A percentile compares a stretch with the other conserved stretches of the same genome.
phyloP scores from a whole-genome alignment of 176 grass and related monocot genomes.

The Phoenix roebelenii region DNA sequence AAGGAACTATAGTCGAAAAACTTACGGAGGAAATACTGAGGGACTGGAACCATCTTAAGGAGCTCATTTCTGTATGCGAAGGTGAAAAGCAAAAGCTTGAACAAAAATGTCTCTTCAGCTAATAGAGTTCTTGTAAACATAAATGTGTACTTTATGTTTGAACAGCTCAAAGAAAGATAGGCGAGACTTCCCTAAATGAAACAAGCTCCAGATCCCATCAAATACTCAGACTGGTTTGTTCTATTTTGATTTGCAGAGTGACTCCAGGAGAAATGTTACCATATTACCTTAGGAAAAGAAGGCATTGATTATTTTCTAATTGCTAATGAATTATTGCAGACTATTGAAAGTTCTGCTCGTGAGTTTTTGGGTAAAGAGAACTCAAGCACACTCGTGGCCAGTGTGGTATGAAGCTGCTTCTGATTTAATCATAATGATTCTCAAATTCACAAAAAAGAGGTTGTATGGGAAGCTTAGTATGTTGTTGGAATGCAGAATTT shows the following conservation, averaged over 20 bases:
- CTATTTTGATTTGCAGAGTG: constrained; percentile 9
- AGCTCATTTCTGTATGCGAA: constrained; percentile 85
- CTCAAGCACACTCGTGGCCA: constrained; percentile 62
- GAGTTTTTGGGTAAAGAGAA: constrained; percentile 84
- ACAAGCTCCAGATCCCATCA: constrained; percentile 97
- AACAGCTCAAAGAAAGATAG: constrained; percentile 72
- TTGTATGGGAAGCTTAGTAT: constrained; percentile 8
- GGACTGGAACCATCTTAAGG: constrained; percentile 71
- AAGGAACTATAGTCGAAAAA: constrained; percentile 69
- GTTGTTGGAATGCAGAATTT: constrained; percentile 50
- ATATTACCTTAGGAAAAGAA: constrained; percentile 8
- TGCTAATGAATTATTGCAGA: constrained; percentile 40
- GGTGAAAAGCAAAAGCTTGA: constrained; percentile 28
- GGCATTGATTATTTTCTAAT: constrained; percentile 24
- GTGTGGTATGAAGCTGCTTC: constrained; percentile 53
- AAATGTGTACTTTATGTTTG: constrained; percentile 10
- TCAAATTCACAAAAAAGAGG: neutral
- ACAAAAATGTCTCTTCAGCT: neutral
- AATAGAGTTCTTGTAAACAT: neutral
- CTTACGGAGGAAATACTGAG: constrained; percentile 64
- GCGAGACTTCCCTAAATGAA: constrained; percentile 83
- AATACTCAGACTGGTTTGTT: constrained; percentile 76
- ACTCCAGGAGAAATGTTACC: constrained; percentile 10
- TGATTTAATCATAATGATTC: constrained; percentile 13
- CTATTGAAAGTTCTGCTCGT: constrained; percentile 75